A percentile compares a stretch with the other conserved stretches of the same genome.
Conservation (phyloP, 768 basidiomycete genomes). For the Butyriboletus loyo region DNA sequence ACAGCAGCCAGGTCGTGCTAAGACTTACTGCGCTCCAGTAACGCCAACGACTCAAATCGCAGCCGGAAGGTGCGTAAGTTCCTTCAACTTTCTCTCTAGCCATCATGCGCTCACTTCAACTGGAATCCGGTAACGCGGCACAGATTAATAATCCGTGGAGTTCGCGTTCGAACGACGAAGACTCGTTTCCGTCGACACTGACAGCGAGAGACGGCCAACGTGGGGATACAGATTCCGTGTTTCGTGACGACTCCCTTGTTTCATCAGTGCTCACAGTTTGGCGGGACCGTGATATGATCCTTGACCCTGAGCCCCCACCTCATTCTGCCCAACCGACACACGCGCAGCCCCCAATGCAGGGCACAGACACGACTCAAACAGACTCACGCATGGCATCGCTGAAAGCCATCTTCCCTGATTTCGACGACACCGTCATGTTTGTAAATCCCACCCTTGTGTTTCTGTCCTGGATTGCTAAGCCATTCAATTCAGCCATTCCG, state of each 20-base stretch:
- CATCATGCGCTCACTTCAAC: constrained; percentile 5
- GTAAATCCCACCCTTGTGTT: constrained; percentile 21
- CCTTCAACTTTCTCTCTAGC: background rate
- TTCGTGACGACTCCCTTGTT: background rate
- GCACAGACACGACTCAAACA: background rate
- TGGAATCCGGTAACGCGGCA: background rate
- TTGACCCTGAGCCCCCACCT: constrained; percentile 16
- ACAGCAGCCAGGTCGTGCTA: background rate
- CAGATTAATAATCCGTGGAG: constrained; percentile 11
- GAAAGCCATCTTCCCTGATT: constrained; percentile 75
- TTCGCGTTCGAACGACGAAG: background rate
- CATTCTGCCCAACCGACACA: background rate
- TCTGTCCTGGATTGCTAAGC: background rate
- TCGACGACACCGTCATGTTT: constrained; percentile 69
- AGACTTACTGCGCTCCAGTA: constrained; percentile 3
- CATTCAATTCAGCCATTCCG: constrained; percentile 48
- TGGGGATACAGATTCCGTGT: background rate
- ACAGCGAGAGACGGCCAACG: background rate
- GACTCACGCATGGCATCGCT: constrained; percentile 54
- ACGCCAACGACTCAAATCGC: background rate
- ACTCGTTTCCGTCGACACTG: background rate
- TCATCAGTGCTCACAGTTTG: background rate
- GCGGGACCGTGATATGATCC: constrained; percentile 17
- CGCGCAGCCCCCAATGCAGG: background rate
- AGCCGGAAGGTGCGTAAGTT: background rate